Conservation (phyloP, 2,329 filamentous ascomycete genomes). For the Fusarium stilboides region DNA sequence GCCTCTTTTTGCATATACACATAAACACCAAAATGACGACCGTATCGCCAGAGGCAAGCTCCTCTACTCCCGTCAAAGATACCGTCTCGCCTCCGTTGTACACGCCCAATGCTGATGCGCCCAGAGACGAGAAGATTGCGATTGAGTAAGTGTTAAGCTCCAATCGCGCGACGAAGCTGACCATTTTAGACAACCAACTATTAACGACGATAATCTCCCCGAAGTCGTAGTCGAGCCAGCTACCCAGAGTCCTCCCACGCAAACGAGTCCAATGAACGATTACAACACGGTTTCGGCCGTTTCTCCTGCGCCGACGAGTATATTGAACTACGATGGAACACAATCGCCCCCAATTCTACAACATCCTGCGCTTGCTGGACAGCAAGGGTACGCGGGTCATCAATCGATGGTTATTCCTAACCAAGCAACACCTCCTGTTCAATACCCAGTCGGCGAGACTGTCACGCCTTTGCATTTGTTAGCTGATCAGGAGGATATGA, state of each 20-base stretch:
- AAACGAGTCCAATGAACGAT: conserved; percentile 18
- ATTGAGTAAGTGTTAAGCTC: conserved; percentile 16
- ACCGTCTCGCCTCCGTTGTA: conserved; percentile 46
- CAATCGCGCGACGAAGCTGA: not conserved
- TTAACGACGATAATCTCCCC: conserved; percentile 46
- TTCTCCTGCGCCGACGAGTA: conserved; percentile 26
- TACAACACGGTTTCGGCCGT: conserved; percentile 14
- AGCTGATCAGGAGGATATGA: conserved; percentile 43
- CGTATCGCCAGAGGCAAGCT: conserved; percentile 30
- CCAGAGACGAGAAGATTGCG: conserved; percentile 45
- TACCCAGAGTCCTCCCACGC: not conserved
- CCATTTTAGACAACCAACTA: conserved; percentile 5
- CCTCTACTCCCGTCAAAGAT: conserved; percentile 4
- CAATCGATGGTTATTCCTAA: conserved; percentile 28
- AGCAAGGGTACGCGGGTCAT: conserved; percentile 37
- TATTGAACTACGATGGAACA: conserved; percentile 20
- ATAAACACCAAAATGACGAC: conserved; percentile 20
- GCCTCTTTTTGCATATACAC: not conserved
- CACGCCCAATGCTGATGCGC: conserved; percentile 1
- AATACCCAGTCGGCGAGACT: conserved; percentile 22
- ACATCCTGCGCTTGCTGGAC: conserved; percentile 29
- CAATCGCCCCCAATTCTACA: conserved; percentile 41
- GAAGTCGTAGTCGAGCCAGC: conserved; percentile 40
- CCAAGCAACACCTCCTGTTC: not conserved
- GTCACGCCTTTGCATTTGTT: conserved; percentile 49